phyloP scores from a whole-genome alignment of 2,329 filamentous ascomycete species.

The Talaromyces islandicus region DNA sequence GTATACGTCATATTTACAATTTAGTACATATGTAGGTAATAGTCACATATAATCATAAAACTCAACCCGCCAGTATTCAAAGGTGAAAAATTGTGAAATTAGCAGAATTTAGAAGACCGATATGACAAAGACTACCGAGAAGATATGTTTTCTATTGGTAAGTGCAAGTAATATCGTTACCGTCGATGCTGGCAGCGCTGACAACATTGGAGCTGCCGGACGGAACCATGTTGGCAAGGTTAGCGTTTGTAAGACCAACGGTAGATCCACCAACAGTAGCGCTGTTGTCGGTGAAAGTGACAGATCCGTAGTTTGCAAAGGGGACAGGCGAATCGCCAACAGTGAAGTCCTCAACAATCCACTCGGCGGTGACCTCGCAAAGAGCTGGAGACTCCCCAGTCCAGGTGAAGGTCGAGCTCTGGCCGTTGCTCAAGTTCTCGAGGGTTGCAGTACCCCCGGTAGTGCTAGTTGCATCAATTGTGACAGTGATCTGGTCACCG shows the following conservation, averaged over 20 bases:
- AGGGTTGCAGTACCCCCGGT: not conserved
- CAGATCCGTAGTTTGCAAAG: slow-evolving; percentile 9
- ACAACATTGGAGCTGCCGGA: slow-evolving; percentile 2
- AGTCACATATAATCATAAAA: too few relatives aligned
- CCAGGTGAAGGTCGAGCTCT: slow-evolving; percentile 2
- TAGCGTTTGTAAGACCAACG: not conserved
- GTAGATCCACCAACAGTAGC: slow-evolving; percentile 2
- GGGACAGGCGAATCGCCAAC: slow-evolving; percentile 1
- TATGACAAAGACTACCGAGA: too few relatives aligned
- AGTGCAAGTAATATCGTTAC: slow-evolving; percentile 2
- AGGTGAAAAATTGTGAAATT: too few relatives aligned
- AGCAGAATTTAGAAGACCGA: too few relatives aligned
- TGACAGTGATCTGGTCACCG: slow-evolving; percentile 6
- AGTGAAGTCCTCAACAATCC: slow-evolving; percentile 8
- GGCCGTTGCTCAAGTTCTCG: not conserved
- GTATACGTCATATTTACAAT: too few relatives aligned
- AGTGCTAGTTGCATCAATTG: slow-evolving; percentile 2
- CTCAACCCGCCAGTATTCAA: too few relatives aligned
- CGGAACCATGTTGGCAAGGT: slow-evolving; percentile 5
- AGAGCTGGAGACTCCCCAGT: slow-evolving; percentile 1
- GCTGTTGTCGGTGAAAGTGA: slow-evolving; percentile 7
- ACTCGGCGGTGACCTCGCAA: slow-evolving; percentile 7
- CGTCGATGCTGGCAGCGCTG: not conserved
- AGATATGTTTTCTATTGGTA: not conserved
- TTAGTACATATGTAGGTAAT: too few relatives aligned